These are phyloP conservation scores for Aspergillus fischeri DNA, from an alignment of 2,329 filamentous ascomycete species.

Conservation along the genomic window DNA sequence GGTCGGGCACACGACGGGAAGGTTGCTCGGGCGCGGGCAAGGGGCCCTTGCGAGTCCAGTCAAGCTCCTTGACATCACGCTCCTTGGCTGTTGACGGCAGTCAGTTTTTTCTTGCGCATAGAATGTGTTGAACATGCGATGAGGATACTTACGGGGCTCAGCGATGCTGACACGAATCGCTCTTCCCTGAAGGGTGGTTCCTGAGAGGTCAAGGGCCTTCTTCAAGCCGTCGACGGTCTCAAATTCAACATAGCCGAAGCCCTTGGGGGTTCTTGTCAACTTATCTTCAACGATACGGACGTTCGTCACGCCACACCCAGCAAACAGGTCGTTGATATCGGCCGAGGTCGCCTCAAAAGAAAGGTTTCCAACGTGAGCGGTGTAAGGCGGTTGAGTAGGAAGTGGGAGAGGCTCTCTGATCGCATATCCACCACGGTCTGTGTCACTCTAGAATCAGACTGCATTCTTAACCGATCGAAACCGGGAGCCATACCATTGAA, in stretches of 20 bases:
- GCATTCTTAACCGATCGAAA: constrained; percentile 1
- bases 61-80: constrained; percentile 74
- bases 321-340: constrained; percentile 81
- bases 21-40: constrained; percentile 74
- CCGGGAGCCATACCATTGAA: constrained; percentile 29
- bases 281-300: constrained; percentile 97
- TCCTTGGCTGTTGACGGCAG: constrained; percentile 67
- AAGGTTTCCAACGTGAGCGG: constrained; percentile 92
- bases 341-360: constrained; percentile 87
- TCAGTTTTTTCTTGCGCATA: constrained; percentile 28
- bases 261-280: constrained; percentile 88
- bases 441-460: constrained; percentile 14
- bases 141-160: constrained; percentile 73
- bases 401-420: constrained; percentile 70
- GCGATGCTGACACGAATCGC: constrained; percentile 92
- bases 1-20: constrained; percentile 52
- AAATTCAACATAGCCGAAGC: constrained; percentile 97
- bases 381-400: constrained; percentile 88
- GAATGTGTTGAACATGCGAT: not conserved
- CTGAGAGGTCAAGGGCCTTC: constrained; percentile 80
- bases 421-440: constrained; percentile 40
- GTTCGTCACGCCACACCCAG: constrained; percentile 77
- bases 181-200: constrained; percentile 78
- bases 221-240: constrained; percentile 81
- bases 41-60: constrained; percentile 92